These are phyloP conservation scores for Lyophyllum decastes DNA, from an alignment of 768 basidiomycete species.

Conservation along the genomic window DNA sequence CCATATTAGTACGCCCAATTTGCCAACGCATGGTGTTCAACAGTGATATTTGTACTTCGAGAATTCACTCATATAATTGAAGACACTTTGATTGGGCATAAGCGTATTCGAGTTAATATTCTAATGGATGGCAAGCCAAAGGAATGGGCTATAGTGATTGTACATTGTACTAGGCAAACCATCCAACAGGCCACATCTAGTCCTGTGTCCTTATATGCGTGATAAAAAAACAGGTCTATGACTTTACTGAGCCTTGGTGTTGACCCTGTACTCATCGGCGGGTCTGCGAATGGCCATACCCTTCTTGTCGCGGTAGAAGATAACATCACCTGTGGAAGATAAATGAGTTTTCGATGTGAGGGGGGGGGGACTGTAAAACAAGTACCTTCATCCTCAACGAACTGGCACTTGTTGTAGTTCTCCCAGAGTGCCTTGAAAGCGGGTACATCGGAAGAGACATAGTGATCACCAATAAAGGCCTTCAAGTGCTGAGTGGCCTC, in stretches of 20 bases:
- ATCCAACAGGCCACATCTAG: no score
- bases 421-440: slow-evolving; percentile 52
- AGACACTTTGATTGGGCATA: no score
- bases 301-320: slow-evolving; percentile 47
- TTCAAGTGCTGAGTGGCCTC: slow-evolving; percentile 52
- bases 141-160: no score
- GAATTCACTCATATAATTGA: no score
- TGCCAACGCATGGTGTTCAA: no score
- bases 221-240: no score
- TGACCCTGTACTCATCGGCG: slow-evolving; percentile 21
- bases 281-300: slow-evolving; percentile 38
- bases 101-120: no score
- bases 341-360: not conserved
- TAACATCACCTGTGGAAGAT: slow-evolving; percentile 32
- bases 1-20: no score
- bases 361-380: not conserved
- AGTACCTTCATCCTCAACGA: slow-evolving; percentile 56
- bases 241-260: slow-evolving; percentile 6
- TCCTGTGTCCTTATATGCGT: no score
- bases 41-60: no score
- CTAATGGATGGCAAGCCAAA: no score
- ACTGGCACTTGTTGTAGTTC: slow-evolving; percentile 56
- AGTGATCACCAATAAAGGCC: slow-evolving; percentile 51
- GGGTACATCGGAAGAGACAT: slow-evolving; percentile 41
- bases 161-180: no score